Evolutionary conservation across 1,139 yeast species (phyloP), one percentile per base, ranked within the genome.

Genomic region (Williopsis jadinii): DNA sequence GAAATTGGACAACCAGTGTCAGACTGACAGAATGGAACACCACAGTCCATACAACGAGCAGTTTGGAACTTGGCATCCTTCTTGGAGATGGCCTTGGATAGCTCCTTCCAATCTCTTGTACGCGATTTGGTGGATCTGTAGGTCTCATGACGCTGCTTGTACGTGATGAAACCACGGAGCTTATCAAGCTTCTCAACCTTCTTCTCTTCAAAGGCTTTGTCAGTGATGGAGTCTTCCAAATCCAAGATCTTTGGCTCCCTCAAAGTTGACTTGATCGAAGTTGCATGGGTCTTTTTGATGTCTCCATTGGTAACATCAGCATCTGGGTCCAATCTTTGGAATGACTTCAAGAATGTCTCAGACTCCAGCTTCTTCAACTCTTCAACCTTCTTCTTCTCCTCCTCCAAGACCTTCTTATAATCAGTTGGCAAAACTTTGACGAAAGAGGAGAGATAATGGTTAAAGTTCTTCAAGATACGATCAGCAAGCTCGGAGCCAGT

Each of bases 11-110:
- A 92, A 48, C 98, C 98, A 38, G 95, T 84, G 64, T 92, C 97
- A 35, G 95, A 84, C 60, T 94, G 95, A 72, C 98, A 92, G 77
- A 90, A 92, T 47, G 98, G 98, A 56, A 92, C 95, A 70, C 98
- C 98, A 72, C 98, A 92, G 67, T 92, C 98, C 96, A 92, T 92
- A 75, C 98, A 92, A 66, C 98, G 80, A n/a, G 97, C 97, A 44
- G 97, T 86, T 69, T 92, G 97, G 60, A 75, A 75, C 61, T 81
- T 77, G 60, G 92, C 80, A 53, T 92, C 97, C 42, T 84, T 90
- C 65, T 84, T 84, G 47, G 88, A 71, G 53, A 92, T 73, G 49
- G 96, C 80, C 13, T 77, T 68, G 14, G 95, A 81, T 66, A 92
- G 75, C 68, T 92, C 98, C 52, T 83, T 78, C 97, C 97, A 92